These are phyloP conservation scores for Eutrema salsugineum DNA, from an alignment of 441 rosid genomes.

Conservation along the genomic window DNA sequence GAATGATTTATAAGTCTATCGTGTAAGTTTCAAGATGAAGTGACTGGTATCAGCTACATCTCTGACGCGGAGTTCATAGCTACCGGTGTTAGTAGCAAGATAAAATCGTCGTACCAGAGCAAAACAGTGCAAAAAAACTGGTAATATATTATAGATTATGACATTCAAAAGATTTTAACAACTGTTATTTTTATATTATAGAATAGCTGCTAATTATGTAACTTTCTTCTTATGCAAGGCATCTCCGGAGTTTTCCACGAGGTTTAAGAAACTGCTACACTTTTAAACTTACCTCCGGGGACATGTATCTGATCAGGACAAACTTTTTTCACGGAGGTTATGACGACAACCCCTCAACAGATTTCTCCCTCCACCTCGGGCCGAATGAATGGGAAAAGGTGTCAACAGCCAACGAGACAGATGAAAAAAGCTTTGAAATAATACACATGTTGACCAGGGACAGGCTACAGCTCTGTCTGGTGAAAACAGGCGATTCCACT, in stretches of 20 bases:
- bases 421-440: conserved; percentile 21
- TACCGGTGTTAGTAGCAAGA: background rate
- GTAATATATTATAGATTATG: background rate
- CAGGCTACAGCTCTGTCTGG: conserved; percentile 36
- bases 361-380: conserved; percentile 25
- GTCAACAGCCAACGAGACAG: conserved; percentile 4
- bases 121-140: background rate
- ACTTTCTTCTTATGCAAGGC: background rate
- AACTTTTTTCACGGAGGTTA: conserved; percentile 27
- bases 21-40: background rate
- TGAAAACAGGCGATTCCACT: conserved; percentile 26
- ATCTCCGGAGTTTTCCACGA: conserved; percentile 32
- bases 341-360: background rate
- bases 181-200: no score
- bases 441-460: conserved; percentile 14
- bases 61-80: background rate
- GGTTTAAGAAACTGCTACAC: conserved; percentile 28
- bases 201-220: background rate
- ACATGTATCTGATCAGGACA: conserved; percentile 19
- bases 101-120: background rate
- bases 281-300: conserved; percentile 3
- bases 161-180: no score
- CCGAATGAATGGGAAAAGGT: conserved; percentile 33
- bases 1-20: background rate
- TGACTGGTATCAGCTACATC: background rate